phyloP scores from a whole-genome alignment of 176 grass and related monocot genomes.

The Saccharum spontaneum region DNA sequence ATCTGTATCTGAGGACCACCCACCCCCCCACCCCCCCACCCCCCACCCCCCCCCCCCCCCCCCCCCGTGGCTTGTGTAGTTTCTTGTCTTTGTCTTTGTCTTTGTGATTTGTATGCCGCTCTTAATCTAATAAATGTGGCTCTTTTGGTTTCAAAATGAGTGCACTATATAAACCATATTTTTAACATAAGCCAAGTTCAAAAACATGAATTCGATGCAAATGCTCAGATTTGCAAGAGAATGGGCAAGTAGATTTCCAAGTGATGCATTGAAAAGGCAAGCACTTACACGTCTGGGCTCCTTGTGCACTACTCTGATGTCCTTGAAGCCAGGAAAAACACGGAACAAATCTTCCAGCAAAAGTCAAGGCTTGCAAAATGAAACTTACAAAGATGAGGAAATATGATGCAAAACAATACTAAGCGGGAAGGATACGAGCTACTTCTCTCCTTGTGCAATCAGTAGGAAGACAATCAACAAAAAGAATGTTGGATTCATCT shows the following conservation, averaged over 20 bases:
- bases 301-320: slow-evolving; percentile 72
- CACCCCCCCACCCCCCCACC: too few relatives aligned
- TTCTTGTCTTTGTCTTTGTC: neutral
- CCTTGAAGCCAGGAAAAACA: slow-evolving; percentile 73
- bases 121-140: neutral
- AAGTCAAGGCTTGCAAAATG: slow-evolving; percentile 50
- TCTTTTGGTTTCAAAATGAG: neutral
- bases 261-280: slow-evolving; percentile 13
- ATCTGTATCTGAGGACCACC: neutral
- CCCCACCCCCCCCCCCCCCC: too few relatives aligned
- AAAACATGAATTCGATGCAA: neutral
- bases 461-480: slow-evolving; percentile 82
- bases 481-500: slow-evolving; percentile 76
- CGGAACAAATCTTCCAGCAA: slow-evolving; percentile 69
- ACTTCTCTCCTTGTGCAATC: slow-evolving; percentile 93
- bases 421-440: slow-evolving; percentile 65
- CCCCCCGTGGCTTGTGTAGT: neutral
- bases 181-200: slow-evolving; percentile 6
- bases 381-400: slow-evolving; percentile 25
- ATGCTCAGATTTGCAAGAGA: neutral
- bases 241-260: neutral
- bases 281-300: slow-evolving; percentile 61
- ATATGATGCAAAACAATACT: slow-evolving; percentile 10
- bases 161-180: neutral
- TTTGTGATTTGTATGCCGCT: neutral